phyloP scores from a whole-genome alignment of 768 basidiomycete species.

The Lyophyllum shimeji region DNA sequence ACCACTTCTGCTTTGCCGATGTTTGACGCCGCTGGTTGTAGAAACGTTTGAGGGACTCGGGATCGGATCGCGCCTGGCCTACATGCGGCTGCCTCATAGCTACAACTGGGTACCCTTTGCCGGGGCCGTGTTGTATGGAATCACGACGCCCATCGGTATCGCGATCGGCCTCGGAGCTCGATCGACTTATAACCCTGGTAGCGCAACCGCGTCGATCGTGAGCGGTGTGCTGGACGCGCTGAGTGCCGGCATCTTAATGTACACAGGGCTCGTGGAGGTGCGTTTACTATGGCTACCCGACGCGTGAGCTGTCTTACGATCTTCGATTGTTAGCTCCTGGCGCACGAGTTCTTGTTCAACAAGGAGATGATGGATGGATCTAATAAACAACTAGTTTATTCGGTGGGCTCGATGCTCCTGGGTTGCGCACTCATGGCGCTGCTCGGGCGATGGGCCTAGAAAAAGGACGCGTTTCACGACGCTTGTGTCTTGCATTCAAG shows the following conservation, averaged over 20 bases:
- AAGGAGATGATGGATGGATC: conserved; percentile 78
- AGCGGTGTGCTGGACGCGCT: conserved; percentile 84
- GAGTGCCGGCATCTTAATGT: conserved; percentile 85
- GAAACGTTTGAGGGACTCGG: conserved; percentile 96
- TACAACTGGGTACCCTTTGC: conserved; percentile 58
- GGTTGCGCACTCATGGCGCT: conserved; percentile 91
- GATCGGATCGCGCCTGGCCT: conserved; percentile 86
- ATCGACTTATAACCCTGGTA: conserved; percentile 78
- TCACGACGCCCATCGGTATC: conserved; percentile 87
- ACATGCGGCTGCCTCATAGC: conserved; percentile 55
- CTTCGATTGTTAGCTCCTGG: conserved; percentile 59
- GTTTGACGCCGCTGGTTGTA: conserved; percentile 29
- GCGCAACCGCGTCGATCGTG: conserved; percentile 74
- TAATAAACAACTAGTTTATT: conserved; percentile 65
- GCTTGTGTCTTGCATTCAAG: background rate
- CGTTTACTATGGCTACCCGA: background rate
- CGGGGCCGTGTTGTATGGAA: conserved; percentile 65
- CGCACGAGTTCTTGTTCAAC: conserved; percentile 94
- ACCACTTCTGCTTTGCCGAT: background rate
- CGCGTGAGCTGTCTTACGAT: background rate
- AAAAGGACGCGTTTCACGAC: background rate
- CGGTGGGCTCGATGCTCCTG: conserved; percentile 73
- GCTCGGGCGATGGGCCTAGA: conserved; percentile 85
- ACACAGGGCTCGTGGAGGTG: conserved; percentile 73
- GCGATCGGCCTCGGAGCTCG: conserved; percentile 80